Evolutionary conservation across 2,329 filamentous ascomycete genomes (phyloP), one percentile per base, ranked within the genome.

Genomic region (Magnaporthales sp.): DNA sequence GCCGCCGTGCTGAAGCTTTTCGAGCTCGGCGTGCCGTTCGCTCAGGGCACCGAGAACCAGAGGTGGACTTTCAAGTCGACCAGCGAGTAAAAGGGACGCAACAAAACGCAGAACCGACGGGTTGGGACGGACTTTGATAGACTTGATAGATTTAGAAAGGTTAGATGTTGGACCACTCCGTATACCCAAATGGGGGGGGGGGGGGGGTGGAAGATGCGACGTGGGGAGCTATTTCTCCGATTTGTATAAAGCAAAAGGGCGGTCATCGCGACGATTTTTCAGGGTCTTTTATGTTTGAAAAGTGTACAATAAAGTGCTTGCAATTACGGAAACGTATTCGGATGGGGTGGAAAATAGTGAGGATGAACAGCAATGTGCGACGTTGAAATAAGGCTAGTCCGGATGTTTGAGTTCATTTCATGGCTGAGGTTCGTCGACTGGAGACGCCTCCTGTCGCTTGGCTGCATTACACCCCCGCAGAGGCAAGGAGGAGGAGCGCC

Each of bases 1-100:
- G 85, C 88, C 54, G 93, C 90, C 65, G 83, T 94, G 67, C 80
- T 86, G 72, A 94, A 90, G 83, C 86, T 99, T 63, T 94, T 98
- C 72, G 94, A 98, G 85, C 87, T 97, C 15, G 94, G 94, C 73
- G 94, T 98, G 68, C 93, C 94, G 46, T 98, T 97, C 77, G 78
- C 87, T 72, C 85, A 86, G 77, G 84, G 84, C 72, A 78, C 79
- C 15, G 83, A 89, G 77, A 83, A 76, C 71, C 71, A 76, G 73
- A 76, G 83, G 74, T 89, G 83, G 78, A 82, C 80, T 71, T 87
- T 94, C 81, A 92, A 92, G 86, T 76, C 81, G 67, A 71, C 74
- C 69, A 75, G 76, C 67, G 77, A 78, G 69, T 79, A 75, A 72
- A 63, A 13, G 15, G 26, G 54, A 58, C 13, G 22, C 22, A 58